Evolutionary conservation across 345 rosid species (phyloP).

Genomic region (Melastoma malabathricum): DNA sequence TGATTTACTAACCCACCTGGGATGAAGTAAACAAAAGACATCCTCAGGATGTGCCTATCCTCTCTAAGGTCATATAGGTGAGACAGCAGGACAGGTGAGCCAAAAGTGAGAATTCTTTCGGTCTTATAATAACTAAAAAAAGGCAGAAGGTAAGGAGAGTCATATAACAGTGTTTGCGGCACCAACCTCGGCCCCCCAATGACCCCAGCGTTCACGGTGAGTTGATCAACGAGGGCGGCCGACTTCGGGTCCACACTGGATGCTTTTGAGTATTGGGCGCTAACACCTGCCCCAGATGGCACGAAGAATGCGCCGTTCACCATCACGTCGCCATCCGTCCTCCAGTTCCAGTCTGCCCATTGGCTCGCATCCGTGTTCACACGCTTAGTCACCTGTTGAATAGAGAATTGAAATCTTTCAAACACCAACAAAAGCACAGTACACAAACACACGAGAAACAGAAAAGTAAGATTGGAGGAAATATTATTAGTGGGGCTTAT

Average conservation of each 20-base stretch:
- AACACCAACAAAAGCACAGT: too few species aligned
- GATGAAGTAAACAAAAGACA: too few species aligned
- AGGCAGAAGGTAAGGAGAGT: not conserved
- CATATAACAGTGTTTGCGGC: not conserved
- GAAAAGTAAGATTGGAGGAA: too few species aligned
- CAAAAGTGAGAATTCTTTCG: too few species aligned
- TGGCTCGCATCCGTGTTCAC: constrained; percentile 59
- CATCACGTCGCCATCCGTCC: constrained; percentile 83
- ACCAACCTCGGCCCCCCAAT: constrained; percentile 63
- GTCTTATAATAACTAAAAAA: not conserved
- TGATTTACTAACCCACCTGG: too few species aligned
- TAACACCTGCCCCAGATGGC: constrained; percentile 71
- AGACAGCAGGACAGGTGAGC: too few species aligned
- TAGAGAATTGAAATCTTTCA: too few species aligned
- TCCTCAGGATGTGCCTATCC: too few species aligned
- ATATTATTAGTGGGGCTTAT: too few species aligned
- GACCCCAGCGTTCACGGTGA: constrained; percentile 71
- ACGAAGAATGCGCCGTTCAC: constrained; percentile 88
- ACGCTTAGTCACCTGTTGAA: constrained; percentile 74
- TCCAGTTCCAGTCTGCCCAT: constrained; percentile 89
- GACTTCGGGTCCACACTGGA: constrained; percentile 72
- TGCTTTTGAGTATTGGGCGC: constrained; percentile 51
- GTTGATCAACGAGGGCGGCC: constrained; percentile 39
- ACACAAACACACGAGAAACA: too few species aligned
- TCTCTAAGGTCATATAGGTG: too few species aligned